Conservation (phyloP, 352 stramenopile species). For the Blastocystis sp. region DNA sequence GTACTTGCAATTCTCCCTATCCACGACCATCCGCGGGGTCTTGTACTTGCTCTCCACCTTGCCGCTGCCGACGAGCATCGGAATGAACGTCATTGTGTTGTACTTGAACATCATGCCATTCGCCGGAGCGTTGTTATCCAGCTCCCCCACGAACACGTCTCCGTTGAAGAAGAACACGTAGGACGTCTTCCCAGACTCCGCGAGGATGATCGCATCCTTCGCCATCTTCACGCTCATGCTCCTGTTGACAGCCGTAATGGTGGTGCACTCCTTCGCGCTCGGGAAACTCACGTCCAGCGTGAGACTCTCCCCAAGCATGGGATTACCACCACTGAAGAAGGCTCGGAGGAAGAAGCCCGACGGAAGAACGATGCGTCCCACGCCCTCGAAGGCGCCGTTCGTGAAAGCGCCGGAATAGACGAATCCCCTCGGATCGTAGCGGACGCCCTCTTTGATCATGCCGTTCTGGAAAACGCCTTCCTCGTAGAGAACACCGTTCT, state of each 20-base stretch:
- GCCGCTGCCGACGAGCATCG: conserved; percentile 2
- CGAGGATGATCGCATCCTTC: not conserved
- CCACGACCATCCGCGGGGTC: not conserved
- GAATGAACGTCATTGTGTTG: not conserved
- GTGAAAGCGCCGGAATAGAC: conserved; percentile 31
- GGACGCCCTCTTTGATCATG: conserved; percentile 10
- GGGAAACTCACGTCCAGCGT: not conserved
- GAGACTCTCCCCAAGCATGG: no score
- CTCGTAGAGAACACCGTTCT: conserved; percentile 11
- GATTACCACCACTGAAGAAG: not conserved
- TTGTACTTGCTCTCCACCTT: not conserved
- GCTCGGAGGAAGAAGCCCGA: conserved; percentile 48
- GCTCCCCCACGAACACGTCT: conserved; percentile 35
- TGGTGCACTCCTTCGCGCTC: not conserved
- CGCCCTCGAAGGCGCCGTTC: conserved; percentile 2
- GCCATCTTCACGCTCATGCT: not conserved
- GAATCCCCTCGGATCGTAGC: conserved; percentile 1
- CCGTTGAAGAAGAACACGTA: conserved; percentile 56
- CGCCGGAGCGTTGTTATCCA: not conserved
- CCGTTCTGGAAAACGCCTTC: conserved; percentile 26
- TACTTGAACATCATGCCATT: conserved; percentile 40
- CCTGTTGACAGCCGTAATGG: not conserved
- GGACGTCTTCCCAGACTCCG: not conserved
- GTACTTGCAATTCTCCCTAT: conserved; percentile 21
- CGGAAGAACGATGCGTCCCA: conserved; percentile 29